These are phyloP conservation scores for Zygosaccharomyces siamensis DNA, from an alignment of 805 yeast genomes.

Conservation along the genomic window DNA sequence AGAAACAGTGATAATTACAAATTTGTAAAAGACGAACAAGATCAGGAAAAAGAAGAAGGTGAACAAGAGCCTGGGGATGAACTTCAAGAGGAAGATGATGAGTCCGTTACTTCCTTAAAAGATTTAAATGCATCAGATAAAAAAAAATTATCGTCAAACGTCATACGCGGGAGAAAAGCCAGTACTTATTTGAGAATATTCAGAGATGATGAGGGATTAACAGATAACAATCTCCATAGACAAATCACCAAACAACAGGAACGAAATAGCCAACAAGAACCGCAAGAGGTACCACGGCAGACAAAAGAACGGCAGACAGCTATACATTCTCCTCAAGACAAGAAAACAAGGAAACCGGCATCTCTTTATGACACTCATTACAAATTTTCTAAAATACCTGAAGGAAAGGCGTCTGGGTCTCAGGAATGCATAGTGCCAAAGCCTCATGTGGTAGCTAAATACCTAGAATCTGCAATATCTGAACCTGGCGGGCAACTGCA, in stretches of 20 bases:
- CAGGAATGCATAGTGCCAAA: background rate
- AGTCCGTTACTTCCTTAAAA: slow-evolving; percentile 16
- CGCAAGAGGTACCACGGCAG: background rate
- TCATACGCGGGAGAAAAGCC: slow-evolving; percentile 35
- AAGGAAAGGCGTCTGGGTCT: slow-evolving; percentile 12
- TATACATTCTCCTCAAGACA: background rate
- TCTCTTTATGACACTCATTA: slow-evolving; percentile 15
- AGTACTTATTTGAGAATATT: slow-evolving; percentile 34
- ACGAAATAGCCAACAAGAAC: background rate
- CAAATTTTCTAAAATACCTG: slow-evolving; percentile 11
- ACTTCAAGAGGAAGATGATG: background rate
- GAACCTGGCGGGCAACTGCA: background rate
- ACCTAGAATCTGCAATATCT: background rate
- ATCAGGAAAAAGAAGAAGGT: background rate
- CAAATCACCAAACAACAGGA: background rate
- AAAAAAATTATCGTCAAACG: slow-evolving; percentile 16
- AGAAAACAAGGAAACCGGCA: slow-evolving; percentile 7
- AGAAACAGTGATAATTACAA: background rate
- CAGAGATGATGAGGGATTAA: slow-evolving; percentile 28
- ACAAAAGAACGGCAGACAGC: background rate
- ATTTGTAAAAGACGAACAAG: slow-evolving; percentile 1
- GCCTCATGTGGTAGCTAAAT: background rate
- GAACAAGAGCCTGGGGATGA: background rate
- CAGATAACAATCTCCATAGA: slow-evolving; percentile 3
- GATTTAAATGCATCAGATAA: slow-evolving; percentile 28